Conservation (phyloP, 306 rosid species). For the Quercus dentata region DNA sequence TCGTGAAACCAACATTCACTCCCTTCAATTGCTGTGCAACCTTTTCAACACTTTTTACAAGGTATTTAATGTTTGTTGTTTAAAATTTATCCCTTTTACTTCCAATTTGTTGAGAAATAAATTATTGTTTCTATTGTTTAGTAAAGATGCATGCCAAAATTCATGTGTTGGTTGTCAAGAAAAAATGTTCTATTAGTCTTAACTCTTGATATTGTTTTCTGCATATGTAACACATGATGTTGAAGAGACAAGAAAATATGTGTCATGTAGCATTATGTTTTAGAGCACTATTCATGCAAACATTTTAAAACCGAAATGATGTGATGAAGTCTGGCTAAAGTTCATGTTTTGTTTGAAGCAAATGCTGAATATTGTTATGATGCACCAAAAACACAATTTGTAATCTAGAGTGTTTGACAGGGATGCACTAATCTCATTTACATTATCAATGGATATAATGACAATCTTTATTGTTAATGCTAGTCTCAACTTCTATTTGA, state of each 20-base stretch:
- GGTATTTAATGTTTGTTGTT: constrained; percentile 44
- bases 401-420: neutral
- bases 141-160: neutral
- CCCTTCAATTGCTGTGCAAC: constrained; percentile 97
- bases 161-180: neutral
- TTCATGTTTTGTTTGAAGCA: neutral
- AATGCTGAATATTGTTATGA: neutral
- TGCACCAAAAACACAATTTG: neutral
- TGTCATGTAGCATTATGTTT: neutral
- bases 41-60: constrained; percentile 96
- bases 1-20: constrained; percentile 94
- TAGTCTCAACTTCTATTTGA: neutral
- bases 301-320: neutral
- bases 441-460: neutral
- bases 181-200: neutral
- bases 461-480: neutral
- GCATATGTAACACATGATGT: neutral
- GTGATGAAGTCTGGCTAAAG: neutral
- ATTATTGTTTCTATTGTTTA: constrained; percentile 6
- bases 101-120: constrained; percentile 2
- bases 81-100: neutral
- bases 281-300: neutral
- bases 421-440: neutral
- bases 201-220: neutral
- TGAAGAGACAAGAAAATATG: neutral